phyloP scores from a whole-genome alignment of 2,329 filamentous ascomycete genomes.

The Xylariaceae sp. region DNA sequence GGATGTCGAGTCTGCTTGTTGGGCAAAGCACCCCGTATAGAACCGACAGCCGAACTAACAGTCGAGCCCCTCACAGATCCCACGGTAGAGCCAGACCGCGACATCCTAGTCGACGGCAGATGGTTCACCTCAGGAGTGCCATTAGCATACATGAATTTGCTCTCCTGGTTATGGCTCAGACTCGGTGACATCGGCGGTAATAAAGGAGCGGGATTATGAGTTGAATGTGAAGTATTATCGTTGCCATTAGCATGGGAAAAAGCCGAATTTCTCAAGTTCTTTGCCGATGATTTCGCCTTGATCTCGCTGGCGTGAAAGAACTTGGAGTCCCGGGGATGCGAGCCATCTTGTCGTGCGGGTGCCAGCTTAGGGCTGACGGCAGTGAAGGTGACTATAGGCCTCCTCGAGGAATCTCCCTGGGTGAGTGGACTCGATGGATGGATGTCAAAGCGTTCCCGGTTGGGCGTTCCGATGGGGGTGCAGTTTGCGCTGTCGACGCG shows the following conservation, averaged over 20 bases:
- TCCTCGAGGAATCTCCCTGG: slow-evolving; percentile 30
- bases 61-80: slow-evolving; percentile 42
- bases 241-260: slow-evolving; percentile 55
- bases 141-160: slow-evolving; percentile 74
- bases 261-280: slow-evolving; percentile 40
- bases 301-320: slow-evolving; percentile 92
- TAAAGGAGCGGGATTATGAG: slow-evolving; percentile 31
- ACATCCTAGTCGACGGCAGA: slow-evolving; percentile 33
- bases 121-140: slow-evolving; percentile 48
- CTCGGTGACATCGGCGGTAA: slow-evolving; percentile 31
- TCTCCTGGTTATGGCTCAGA: slow-evolving; percentile 34
- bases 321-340: slow-evolving; percentile 49
- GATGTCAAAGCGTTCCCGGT: slow-evolving; percentile 39
- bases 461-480: slow-evolving; percentile 61
- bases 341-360: slow-evolving; percentile 27
- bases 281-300: slow-evolving; percentile 40
- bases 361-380: slow-evolving; percentile 34
- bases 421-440: slow-evolving; percentile 33
- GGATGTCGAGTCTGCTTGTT: slow-evolving; percentile 37
- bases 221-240: slow-evolving; percentile 37
- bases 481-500: slow-evolving; percentile 63
- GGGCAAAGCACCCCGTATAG: slow-evolving; percentile 48
- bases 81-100: slow-evolving; percentile 42
- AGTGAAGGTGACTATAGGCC: slow-evolving; percentile 37
- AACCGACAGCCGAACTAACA: slow-evolving; percentile 37